Base-by-base conservation (phyloP, 371 early-diverging fungal species). In the Mucor piriformis region DNA sequence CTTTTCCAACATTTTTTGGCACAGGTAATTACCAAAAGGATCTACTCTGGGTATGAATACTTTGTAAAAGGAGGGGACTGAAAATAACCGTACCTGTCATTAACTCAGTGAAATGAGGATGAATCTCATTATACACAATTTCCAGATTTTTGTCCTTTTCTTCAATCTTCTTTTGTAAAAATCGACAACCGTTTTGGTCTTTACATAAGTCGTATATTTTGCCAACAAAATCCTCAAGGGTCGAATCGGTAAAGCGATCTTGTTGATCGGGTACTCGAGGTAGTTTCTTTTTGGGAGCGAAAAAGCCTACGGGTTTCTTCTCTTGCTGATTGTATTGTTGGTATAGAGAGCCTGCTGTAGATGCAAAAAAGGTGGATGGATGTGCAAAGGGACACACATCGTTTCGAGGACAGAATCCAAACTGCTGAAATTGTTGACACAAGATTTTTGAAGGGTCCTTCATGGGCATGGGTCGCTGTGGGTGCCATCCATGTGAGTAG, bases 1-100 rank as follows among this genome's bases (percentile, higher is more conserved):
- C 64, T 81, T 79, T 67, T 95, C 95, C 38, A 94, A 68, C 11
- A 95, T 75, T 66, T 94, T 95, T 59, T 95, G 95, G 66, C 94
- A 93, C 12, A 95, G 77, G 63, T 95, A 95, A 66, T 95, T 95
- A 43, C 95, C 95, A 75, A 95, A 95, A 10, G 94, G 93, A 69
- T 95, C 94, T 79, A 52, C 37, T 25, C 43, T 42, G n/a, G n/a
- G 8, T 29, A 29, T 6, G 4, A 29, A 29, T 29, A 29, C 6
- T 20, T 42, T 20, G 12, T 15, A 27, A 27, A 15, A 32, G n/a
- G 6, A 11, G 34, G 3, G 25, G 12, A 54, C 10, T 2, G 29
- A 6, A 8, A 64, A 82, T 62, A 59, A 87, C 92, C 43, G 55
- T 65, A 86, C 86, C 86, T 23, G 87, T 93, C 92, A 94, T 94